phyloP scores from a whole-genome alignment of 2,329 filamentous ascomycete genomes.

The Pseudocercospora eumusae region DNA sequence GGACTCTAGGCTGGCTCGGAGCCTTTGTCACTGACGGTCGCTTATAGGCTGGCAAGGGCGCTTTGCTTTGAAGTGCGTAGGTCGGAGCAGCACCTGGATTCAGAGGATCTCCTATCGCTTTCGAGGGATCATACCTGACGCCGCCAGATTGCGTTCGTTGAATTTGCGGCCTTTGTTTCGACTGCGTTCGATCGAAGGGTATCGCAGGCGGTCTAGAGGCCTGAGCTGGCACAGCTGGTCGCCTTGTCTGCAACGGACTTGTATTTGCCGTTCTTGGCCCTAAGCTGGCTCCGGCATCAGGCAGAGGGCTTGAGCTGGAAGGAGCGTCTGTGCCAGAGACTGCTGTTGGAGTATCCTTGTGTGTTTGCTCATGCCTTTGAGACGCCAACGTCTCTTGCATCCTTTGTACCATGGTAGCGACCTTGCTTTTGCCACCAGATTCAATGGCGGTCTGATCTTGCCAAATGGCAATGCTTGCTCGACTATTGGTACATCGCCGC shows the following conservation, averaged over 20 bases:
- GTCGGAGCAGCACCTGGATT: slow-evolving; percentile 29
- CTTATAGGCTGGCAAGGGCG: slow-evolving; percentile 38
- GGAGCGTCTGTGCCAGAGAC: slow-evolving; percentile 37
- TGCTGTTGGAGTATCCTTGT: slow-evolving; percentile 16
- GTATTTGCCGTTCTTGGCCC: slow-evolving; percentile 13
- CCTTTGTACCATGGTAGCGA: slow-evolving; percentile 45
- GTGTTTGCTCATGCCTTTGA: slow-evolving; percentile 33
- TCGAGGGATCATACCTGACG: slow-evolving; percentile 18
- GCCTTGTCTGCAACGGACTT: slow-evolving; percentile 29
- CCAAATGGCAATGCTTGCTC: slow-evolving; percentile 40
- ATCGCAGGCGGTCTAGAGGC: slow-evolving; percentile 3
- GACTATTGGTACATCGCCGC: slow-evolving; percentile 41
- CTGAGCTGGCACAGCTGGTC: slow-evolving; percentile 19
- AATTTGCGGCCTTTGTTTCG: slow-evolving; percentile 16
- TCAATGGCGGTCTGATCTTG: slow-evolving; percentile 40
- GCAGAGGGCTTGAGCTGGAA: slow-evolving; percentile 52
- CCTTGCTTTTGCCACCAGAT: slow-evolving; percentile 36
- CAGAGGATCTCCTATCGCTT: slow-evolving; percentile 25
- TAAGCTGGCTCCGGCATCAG: slow-evolving; percentile 37
- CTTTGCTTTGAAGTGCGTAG: slow-evolving; percentile 38
- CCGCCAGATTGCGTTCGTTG: slow-evolving; percentile 26
- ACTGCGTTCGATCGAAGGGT: neutral
- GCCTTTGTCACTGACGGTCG: slow-evolving; percentile 34
- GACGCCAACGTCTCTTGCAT: slow-evolving; percentile 49
- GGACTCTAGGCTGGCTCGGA: slow-evolving; percentile 26